Percentiles rank a stretch among this genome's conserved stretches.
Conservation (phyloP, 2,329 filamentous ascomycete genomes). For the Beauveria sp. region DNA sequence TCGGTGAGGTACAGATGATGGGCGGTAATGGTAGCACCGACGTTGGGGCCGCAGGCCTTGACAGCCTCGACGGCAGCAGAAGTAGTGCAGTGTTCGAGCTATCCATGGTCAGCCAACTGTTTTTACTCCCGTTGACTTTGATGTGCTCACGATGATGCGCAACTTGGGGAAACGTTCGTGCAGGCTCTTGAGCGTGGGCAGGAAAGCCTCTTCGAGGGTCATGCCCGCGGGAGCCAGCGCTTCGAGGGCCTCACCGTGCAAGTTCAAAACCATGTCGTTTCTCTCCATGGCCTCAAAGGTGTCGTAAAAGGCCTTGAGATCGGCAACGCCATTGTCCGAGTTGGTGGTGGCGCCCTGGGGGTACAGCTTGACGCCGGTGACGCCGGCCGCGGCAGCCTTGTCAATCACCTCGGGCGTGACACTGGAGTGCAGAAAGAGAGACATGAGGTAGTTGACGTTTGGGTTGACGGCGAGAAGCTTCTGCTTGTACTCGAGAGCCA, state of each 20-base stretch:
- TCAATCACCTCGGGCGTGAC: constrained; percentile 63
- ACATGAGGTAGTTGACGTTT: constrained; percentile 64
- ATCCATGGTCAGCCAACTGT: neutral
- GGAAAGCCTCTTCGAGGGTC: constrained; percentile 52
- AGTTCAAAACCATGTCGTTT: constrained; percentile 74
- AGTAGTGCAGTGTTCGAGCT: constrained; percentile 81
- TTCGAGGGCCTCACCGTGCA: constrained; percentile 78
- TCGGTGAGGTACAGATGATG: constrained; percentile 79
- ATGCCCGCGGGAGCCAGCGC: constrained; percentile 38
- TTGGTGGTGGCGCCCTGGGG: constrained; percentile 56
- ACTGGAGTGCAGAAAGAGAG: constrained; percentile 57
- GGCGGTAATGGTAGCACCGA: constrained; percentile 75
- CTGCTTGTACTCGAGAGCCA: constrained; percentile 57
- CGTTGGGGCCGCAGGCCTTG: constrained; percentile 64
- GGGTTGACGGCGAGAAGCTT: constrained; percentile 53
- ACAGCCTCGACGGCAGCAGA: constrained; percentile 74
- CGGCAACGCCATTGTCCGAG: constrained; percentile 60
- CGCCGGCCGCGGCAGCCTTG: constrained; percentile 64
- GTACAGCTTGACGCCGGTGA: constrained; percentile 67
- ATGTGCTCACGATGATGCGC: constrained; percentile 41
- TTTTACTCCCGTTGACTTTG: no score
- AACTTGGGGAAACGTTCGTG: constrained; percentile 69
- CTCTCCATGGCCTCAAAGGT: constrained; percentile 88
- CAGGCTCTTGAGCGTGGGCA: constrained; percentile 69
- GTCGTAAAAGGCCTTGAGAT: constrained; percentile 63